Conservation (phyloP, 148 eudicot genomes). For the Rhododendron vialii region DNA sequence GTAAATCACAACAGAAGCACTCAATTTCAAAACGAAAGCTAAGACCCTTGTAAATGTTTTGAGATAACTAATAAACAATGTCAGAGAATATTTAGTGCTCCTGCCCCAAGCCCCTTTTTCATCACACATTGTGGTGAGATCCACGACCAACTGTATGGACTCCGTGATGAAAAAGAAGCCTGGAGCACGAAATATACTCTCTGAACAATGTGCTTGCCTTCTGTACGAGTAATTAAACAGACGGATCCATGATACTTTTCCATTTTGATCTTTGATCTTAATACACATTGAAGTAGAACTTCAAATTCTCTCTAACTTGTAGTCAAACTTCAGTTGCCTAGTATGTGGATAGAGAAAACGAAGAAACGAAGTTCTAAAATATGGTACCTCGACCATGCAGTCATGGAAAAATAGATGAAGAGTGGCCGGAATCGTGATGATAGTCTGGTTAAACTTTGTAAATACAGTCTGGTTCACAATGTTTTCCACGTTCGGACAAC, state of each 20-base stretch:
- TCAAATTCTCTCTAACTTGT: no score
- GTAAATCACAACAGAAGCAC: not conserved
- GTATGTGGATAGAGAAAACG: not conserved
- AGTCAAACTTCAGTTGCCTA: no score
- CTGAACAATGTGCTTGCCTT: not conserved
- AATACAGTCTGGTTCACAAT: slow-evolving; percentile 43
- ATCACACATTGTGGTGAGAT: no score
- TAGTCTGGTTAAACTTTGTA: slow-evolving; percentile 42
- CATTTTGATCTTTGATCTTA: no score
- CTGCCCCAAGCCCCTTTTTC: no score
- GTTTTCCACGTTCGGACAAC: slow-evolving; percentile 54
- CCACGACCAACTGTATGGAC: no score
- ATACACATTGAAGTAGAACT: no score
- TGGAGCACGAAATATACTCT: no score
- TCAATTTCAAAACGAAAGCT: not conserved
- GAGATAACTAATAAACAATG: not conserved
- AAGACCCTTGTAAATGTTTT: not conserved
- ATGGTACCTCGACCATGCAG: slow-evolving; percentile 55
- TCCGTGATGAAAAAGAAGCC: no score
- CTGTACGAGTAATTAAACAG: not conserved
- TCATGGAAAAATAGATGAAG: slow-evolving; percentile 76
- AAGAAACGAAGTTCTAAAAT: not conserved
- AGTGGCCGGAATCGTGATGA: slow-evolving; percentile 56
- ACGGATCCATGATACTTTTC: not conserved
- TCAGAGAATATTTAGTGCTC: no score